Base-by-base conservation (phyloP, 495 filamentous ascomycete genomes). In the Terfezia boudieri region DNA sequence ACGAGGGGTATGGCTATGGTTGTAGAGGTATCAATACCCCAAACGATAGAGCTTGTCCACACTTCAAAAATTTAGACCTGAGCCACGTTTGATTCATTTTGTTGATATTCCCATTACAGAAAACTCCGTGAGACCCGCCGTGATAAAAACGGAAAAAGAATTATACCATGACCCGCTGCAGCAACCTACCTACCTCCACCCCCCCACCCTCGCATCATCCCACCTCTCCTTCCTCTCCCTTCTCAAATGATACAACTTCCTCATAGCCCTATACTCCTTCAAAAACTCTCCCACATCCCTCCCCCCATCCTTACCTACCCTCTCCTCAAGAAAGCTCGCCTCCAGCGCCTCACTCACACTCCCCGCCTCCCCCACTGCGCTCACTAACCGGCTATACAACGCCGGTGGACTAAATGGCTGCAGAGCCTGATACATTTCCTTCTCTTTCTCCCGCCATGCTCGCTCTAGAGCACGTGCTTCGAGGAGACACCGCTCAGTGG, bases 191-290 rank as follows among this genome's bases (percentile, higher is more conserved):
- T 72, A 94, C 55, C 88, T 74, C 88, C 88, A 94, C 0, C 88
- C 88, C 0, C 88, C 87, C 54, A 94, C 86, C 56, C 88, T 75
- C 26, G 88, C 86, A 67, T 94, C 88, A 71, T 94, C 87, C 89
- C 89, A 94, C 62, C 89, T 71, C 59, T 84, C 84, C 67, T 83
- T 89, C 53, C 83, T 74, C 70, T 94, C 88, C 61, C 76, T 77
- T 49, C 85, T 71, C 12, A 84, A 73, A 56, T 84, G 86, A 54
- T 81, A 77, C 57, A 80, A 67, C 58, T 81, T 83, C 64, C 80
- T 82, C 46, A 81, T 81, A 54, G 81, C 84, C 56, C 84, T 71
- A 60, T 89, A 82, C 62, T 85, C 69, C 59, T 79, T 74, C 38
- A 90, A 78, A 80, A 87, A 94, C 60, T 94, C 88, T 14, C 70